Evolutionary conservation across 768 basidiomycete species (phyloP).

Genomic region (Lactarius quietus): DNA sequence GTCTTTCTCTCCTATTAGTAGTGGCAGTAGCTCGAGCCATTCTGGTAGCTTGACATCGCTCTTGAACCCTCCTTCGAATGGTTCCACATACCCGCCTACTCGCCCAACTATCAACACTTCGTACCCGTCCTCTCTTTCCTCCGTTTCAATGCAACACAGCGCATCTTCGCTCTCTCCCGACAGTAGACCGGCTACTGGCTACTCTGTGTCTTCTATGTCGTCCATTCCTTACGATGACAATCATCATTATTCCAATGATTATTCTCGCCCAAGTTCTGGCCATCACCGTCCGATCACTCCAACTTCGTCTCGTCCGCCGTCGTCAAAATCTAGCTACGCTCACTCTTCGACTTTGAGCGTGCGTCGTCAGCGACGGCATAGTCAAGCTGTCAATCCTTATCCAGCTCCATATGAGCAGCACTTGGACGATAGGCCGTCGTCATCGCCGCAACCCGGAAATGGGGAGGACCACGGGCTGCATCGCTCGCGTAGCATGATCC

Average conservation of each 20-base stretch:
- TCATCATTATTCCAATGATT: constrained; percentile 45
- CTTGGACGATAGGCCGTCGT: constrained; percentile 26
- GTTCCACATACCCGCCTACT: constrained; percentile 44
- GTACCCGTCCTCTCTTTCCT: constrained; percentile 43
- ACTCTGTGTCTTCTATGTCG: constrained; percentile 80
- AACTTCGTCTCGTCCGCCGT: constrained; percentile 62
- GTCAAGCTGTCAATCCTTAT: constrained; percentile 85
- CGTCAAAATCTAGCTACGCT: constrained; percentile 56
- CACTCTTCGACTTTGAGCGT: constrained; percentile 58
- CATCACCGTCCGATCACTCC: constrained; percentile 65
- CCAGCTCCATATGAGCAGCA: constrained; percentile 71
- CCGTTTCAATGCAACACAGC: constrained; percentile 51
- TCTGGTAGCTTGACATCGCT: constrained; percentile 75
- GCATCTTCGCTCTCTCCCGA: constrained; percentile 76
- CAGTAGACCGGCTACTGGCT: constrained; percentile 81
- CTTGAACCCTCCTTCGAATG: constrained; percentile 57
- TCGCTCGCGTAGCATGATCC: constrained; percentile 81
- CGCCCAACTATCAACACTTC: constrained; percentile 69
- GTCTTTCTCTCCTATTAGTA: constrained; percentile 39
- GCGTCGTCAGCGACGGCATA: constrained; percentile 71
- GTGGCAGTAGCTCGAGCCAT: constrained; percentile 56
- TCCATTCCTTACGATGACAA: constrained; percentile 54
- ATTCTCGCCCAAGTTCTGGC: constrained; percentile 70
- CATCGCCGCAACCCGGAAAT: constrained; percentile 29
- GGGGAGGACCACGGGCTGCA: constrained; percentile 53